These are phyloP conservation scores for Hawksworthiomyces lignivorus DNA, from an alignment of 2,329 filamentous ascomycete species.

Conservation along the genomic window DNA sequence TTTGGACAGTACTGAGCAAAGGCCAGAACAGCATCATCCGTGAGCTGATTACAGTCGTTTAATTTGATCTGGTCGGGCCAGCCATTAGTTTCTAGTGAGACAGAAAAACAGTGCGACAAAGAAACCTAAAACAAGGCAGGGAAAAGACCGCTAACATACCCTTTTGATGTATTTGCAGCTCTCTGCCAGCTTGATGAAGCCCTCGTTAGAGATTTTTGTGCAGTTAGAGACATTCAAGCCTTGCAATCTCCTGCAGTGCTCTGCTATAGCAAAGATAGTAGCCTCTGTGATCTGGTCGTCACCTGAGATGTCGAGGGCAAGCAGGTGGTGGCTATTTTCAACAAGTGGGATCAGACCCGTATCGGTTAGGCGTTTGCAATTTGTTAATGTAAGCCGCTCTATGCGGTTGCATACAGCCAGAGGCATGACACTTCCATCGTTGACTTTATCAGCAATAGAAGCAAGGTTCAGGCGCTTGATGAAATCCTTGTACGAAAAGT, in stretches of 20 bases:
- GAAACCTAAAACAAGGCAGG: neutral
- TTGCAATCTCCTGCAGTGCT: slow-evolving; percentile 77
- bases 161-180: slow-evolving; percentile 82
- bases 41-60: slow-evolving; percentile 82
- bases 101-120: neutral
- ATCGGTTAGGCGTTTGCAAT: slow-evolving; percentile 80
- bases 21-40: slow-evolving; percentile 71
- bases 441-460: slow-evolving; percentile 64
- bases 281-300: slow-evolving; percentile 76
- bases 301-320: slow-evolving; percentile 85
- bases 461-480: slow-evolving; percentile 90
- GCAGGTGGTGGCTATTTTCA: slow-evolving; percentile 67
- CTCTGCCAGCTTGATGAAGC: slow-evolving; percentile 70
- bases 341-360: slow-evolving; percentile 73
- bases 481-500: slow-evolving; percentile 83
- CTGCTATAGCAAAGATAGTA: slow-evolving; percentile 69
- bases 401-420: slow-evolving; percentile 81
- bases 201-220: slow-evolving; percentile 75
- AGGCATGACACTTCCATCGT: slow-evolving; percentile 80
- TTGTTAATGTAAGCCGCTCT: slow-evolving; percentile 86
- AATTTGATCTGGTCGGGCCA: slow-evolving; percentile 64
- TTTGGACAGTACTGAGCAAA: slow-evolving; percentile 86
- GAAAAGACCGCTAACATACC: slow-evolving; percentile 45
- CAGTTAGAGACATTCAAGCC: slow-evolving; percentile 90
- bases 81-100: neutral